These are phyloP conservation scores for Solanum verrucosum DNA, from an alignment of 257 asterid species.

Conservation along the genomic window DNA sequence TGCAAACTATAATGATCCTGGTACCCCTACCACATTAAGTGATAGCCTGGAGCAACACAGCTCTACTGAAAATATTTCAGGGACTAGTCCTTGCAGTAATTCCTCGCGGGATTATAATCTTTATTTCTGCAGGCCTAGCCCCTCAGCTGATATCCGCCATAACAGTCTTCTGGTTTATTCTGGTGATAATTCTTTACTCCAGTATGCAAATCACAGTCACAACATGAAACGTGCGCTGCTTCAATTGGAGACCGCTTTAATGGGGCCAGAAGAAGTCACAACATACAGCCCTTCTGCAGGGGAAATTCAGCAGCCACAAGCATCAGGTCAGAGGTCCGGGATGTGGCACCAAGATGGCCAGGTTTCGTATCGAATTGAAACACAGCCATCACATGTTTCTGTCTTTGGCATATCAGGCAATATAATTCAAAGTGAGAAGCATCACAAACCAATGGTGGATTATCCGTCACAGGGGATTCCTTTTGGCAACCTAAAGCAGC, in stretches of 20 bases:
- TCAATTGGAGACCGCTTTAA: slow-evolving; percentile 59
- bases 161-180: slow-evolving; percentile 20
- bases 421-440: slow-evolving; percentile 21
- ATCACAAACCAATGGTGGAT: slow-evolving; percentile 19
- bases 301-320: slow-evolving; percentile 26
- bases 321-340: slow-evolving; percentile 37
- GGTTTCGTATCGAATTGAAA: slow-evolving; percentile 17
- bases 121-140: slow-evolving; percentile 28
- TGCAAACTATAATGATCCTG: slow-evolving; percentile 40
- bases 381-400: slow-evolving; percentile 24
- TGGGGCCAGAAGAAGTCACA: slow-evolving; percentile 53
- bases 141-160: slow-evolving; percentile 22
- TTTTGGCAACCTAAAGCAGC: slow-evolving; percentile 47
- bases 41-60: slow-evolving; percentile 52
- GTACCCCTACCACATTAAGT: slow-evolving; percentile 22
- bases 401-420: slow-evolving; percentile 14
- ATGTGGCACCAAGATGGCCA: slow-evolving; percentile 36
- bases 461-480: slow-evolving; percentile 27
- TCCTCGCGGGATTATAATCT: slow-evolving; percentile 42
- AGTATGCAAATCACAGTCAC: slow-evolving; percentile 29
- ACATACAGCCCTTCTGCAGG: slow-evolving; percentile 28
- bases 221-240: slow-evolving; percentile 42
- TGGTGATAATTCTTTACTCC: slow-evolving; percentile 12
- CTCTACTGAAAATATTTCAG: slow-evolving; percentile 45
- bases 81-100: slow-evolving; percentile 38